Conservation (phyloP, 208 protist species). For the Naegleria lovaniensis region DNA sequence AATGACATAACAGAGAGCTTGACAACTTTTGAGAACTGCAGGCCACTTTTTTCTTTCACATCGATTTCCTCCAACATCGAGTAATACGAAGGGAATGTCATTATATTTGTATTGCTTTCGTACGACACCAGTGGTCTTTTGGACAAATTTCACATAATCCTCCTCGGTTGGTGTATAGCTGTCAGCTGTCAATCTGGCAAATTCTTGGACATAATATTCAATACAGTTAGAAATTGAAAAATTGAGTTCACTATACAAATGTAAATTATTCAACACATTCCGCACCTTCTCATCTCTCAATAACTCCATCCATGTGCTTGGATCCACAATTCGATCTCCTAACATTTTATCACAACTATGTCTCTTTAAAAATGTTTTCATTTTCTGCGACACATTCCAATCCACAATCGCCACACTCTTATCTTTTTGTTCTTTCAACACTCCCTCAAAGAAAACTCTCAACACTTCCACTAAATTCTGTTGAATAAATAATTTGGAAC, state of each 20-base stretch:
- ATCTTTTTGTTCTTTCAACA: not conserved
- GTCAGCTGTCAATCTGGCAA: not conserved
- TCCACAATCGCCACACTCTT: not conserved
- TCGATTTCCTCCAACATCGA: not conserved
- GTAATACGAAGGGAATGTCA: not conserved
- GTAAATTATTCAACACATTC: not conserved
- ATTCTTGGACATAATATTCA: not conserved
- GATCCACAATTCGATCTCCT: not conserved
- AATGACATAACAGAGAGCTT: not conserved
- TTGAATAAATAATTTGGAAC: not conserved
- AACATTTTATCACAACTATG: not conserved
- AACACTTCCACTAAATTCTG: not conserved
- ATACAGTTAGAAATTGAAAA: not conserved
- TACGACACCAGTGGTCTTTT: not conserved
- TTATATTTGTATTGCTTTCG: not conserved
- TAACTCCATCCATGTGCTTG: not conserved
- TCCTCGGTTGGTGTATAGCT: not conserved
- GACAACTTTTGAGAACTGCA: no score
- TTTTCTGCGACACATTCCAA: not conserved
- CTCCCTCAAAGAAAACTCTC: not conserved
- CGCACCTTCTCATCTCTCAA: not conserved
- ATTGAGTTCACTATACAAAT: not conserved
- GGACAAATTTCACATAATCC: not conserved
- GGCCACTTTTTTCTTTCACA: slow-evolving; percentile 5
- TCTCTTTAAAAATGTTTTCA: not conserved